A percentile compares a stretch with the other conserved stretches of the same genome.
Evolutionary conservation across 2,329 filamentous ascomycete species (phyloP).

Genomic region (Chaetomium olivaceum): DNA sequence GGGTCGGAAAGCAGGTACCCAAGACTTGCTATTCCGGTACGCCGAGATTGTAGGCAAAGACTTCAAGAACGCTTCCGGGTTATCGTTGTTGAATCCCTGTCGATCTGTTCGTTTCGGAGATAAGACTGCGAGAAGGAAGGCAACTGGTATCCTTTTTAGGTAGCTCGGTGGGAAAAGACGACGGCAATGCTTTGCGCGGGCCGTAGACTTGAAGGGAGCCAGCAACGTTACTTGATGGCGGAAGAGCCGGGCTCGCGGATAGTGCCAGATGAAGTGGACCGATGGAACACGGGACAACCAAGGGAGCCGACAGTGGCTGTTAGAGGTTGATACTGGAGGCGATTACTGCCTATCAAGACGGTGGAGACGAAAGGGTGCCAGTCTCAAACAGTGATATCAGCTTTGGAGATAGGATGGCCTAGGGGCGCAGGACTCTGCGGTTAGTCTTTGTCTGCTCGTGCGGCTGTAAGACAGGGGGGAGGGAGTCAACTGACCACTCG

Average conservation of each 20-base stretch:
- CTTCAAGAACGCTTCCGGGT: background rate
- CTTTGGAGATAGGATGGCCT: slow-evolving; percentile 26
- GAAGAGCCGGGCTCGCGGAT: background rate
- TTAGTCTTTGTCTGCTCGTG: slow-evolving; percentile 38
- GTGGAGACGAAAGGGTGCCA: slow-evolving; percentile 27
- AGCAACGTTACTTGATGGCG: background rate
- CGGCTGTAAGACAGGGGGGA: slow-evolving; percentile 38
- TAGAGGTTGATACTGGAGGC: slow-evolving; percentile 20
- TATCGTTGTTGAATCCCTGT: background rate
- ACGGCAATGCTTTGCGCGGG: background rate
- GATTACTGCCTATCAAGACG: slow-evolving; percentile 18
- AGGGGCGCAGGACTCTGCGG: slow-evolving; percentile 32
- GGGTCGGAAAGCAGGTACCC: background rate
- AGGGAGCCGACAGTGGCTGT: slow-evolving; percentile 24
- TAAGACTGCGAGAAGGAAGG: background rate
- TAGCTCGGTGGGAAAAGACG: background rate
- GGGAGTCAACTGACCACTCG: slow-evolving; percentile 34
- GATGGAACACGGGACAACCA: slow-evolving; percentile 21
- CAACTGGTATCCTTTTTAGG: background rate
- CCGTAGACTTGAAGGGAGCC: background rate
- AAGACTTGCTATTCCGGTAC: no score
- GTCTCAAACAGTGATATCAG: slow-evolving; percentile 33
- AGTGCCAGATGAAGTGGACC: slow-evolving; percentile 9
- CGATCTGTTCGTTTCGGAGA: background rate
- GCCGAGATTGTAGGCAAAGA: background rate